Evolutionary conservation across 2,329 filamentous ascomycete species (phyloP).

Genomic region (Monosporascus sp.): DNA sequence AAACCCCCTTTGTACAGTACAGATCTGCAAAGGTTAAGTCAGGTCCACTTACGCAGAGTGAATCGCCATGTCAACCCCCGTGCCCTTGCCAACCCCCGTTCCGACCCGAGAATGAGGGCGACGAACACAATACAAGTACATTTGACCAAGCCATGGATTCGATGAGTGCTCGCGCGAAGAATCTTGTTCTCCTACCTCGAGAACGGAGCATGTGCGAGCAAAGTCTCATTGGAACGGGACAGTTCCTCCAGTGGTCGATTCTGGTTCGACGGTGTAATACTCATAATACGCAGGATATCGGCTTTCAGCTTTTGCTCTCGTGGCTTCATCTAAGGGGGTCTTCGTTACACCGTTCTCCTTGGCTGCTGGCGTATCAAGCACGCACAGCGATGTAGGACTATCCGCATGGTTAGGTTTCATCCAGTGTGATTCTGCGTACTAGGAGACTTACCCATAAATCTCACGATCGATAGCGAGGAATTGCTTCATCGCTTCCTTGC

Average conservation of each 20-base stretch:
- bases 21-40: not conserved
- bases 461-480: conserved; percentile 80
- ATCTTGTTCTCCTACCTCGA: not conserved
- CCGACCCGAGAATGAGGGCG: not conserved
- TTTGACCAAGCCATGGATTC: not conserved
- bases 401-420: conserved; percentile 5
- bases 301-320: conserved; percentile 46
- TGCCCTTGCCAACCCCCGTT: not conserved
- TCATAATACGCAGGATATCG: conserved; percentile 50
- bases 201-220: not conserved
- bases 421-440: not conserved
- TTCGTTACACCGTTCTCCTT: conserved; percentile 43
- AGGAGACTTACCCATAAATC: conserved; percentile 69
- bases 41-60: not conserved
- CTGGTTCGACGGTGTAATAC: conserved; percentile 39
- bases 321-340: conserved; percentile 47
- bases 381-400: conserved; percentile 43
- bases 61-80: not conserved
- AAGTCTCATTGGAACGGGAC: conserved; percentile 45
- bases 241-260: conserved; percentile 42
- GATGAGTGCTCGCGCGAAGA: not conserved
- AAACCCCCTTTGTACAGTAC: no score
- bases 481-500: conserved; percentile 78
- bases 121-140: conserved; percentile 4
- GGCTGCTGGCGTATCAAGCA: conserved; percentile 29